A percentile compares a stretch with the other conserved stretches of the same genome.
These are phyloP conservation scores for Marasmius sp. DNA, from an alignment of 1,284 basidiomycete genomes.

Conservation along the genomic window DNA sequence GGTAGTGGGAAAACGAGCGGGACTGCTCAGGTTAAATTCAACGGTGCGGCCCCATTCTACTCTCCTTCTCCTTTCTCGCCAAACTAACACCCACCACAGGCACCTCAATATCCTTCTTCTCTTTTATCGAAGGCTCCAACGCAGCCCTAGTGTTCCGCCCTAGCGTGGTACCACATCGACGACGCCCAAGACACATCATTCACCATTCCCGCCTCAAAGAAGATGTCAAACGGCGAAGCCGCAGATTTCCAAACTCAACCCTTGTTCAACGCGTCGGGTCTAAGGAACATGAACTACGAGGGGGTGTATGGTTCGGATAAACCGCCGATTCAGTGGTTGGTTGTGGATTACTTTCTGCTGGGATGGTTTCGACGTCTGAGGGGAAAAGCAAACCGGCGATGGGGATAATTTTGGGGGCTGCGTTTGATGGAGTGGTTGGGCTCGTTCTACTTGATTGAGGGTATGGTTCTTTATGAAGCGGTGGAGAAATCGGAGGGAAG, in stretches of 20 bases:
- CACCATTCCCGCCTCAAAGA: conserved; percentile 15
- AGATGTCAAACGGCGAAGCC: neutral
- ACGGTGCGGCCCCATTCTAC: conserved; percentile 18
- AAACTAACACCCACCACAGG: conserved; percentile 16
- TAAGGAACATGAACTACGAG: conserved; percentile 22
- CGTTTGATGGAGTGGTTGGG: neutral
- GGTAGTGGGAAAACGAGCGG: neutral
- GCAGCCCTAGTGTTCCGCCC: conserved; percentile 3
- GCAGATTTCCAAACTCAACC: conserved; percentile 19
- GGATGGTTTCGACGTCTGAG: neutral
- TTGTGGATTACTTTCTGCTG: conserved; percentile 20
- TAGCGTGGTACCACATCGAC: conserved; percentile 26
- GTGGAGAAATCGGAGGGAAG: neutral
- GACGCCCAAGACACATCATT: conserved; percentile 17
- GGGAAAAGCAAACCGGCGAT: neutral
- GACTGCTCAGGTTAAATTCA: conserved; percentile 20
- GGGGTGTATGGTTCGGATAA: conserved; percentile 18
- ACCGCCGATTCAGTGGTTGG: conserved; percentile 20
- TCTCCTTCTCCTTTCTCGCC: neutral
- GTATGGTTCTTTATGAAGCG: neutral
- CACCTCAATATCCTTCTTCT: conserved; percentile 14
- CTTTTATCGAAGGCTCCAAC: neutral
- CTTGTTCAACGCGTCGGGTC: conserved; percentile 24
- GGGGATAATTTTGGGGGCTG: neutral
- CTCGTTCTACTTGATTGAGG: neutral